Percentiles rank a stretch among this genome's conserved stretches.
These are phyloP conservation scores for Parachaetomium inaequale DNA, from an alignment of 495 filamentous ascomycete genomes.

Conservation along the genomic window DNA sequence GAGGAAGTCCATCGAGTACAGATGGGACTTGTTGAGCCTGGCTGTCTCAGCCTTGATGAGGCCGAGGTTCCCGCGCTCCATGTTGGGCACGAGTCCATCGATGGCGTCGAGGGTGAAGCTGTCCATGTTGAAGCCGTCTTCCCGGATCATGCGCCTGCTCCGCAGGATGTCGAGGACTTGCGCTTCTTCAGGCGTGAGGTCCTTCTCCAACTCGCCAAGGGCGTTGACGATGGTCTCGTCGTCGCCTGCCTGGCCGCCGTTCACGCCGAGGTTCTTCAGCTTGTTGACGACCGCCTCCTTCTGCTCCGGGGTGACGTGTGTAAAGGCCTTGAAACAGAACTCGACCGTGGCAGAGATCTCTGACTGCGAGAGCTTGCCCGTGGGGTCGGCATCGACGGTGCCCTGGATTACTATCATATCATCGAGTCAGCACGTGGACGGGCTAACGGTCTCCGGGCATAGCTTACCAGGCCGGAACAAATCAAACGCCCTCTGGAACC, in stretches of 20 bases:
- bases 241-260: neutral
- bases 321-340: conserved; percentile 37
- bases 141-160: conserved; percentile 28
- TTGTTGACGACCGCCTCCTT: conserved; percentile 27
- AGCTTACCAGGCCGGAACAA: neutral
- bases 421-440: neutral
- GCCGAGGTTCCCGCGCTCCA: conserved; percentile 15
- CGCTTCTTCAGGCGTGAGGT: conserved; percentile 32
- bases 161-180: conserved; percentile 26
- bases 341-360: conserved; percentile 39
- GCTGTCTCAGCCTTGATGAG: conserved; percentile 1
- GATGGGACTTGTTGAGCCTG: neutral
- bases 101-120: conserved; percentile 37
- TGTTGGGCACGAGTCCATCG: conserved; percentile 33
- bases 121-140: conserved; percentile 36
- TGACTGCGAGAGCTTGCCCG: conserved; percentile 32
- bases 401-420: conserved; percentile 41
- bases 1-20: neutral
- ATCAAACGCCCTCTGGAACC: conserved; percentile 25
- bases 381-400: conserved; percentile 28
- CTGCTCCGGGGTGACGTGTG: conserved; percentile 23
- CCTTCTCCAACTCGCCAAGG: conserved; percentile 8
- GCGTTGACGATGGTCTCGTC: conserved; percentile 5
- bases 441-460: neutral
- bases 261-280: conserved; percentile 15